A percentile compares a stretch with the other conserved stretches of the same genome.
These are phyloP conservation scores for Exophiala lecanii-corni DNA, from an alignment of 2,329 filamentous ascomycete species.

Conservation along the genomic window DNA sequence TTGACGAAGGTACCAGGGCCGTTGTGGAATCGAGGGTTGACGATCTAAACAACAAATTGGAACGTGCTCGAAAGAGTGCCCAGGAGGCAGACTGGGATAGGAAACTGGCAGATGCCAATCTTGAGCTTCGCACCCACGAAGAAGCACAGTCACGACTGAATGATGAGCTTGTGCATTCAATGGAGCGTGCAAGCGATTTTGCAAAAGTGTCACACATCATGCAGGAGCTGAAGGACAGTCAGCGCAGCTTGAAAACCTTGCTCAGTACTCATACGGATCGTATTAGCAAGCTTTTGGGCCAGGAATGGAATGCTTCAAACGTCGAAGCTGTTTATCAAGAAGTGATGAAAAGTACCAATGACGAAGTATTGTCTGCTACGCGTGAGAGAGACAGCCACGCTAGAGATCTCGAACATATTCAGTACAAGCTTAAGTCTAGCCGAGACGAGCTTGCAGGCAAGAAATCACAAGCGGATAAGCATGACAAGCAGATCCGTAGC, in stretches of 20 bases:
- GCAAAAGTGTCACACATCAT: constrained; percentile 79
- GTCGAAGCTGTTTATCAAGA: constrained; percentile 68
- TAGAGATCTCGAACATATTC: constrained; percentile 70
- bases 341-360: constrained; percentile 43
- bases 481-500: constrained; percentile 59
- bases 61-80: constrained; percentile 59
- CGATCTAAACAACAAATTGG: constrained; percentile 62
- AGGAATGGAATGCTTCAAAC: constrained; percentile 63
- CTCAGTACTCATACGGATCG: constrained; percentile 68
- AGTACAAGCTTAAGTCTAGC: constrained; percentile 64
- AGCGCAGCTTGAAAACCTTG: constrained; percentile 72
- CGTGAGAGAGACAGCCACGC: constrained; percentile 65
- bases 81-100: constrained; percentile 64
- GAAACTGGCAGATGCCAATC: constrained; percentile 63
- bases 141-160: constrained; percentile 67
- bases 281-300: constrained; percentile 60
- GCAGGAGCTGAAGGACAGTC: constrained; percentile 70
- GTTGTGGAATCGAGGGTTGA: constrained; percentile 68
- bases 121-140: constrained; percentile 64
- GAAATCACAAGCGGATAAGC: constrained; percentile 56
- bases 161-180: constrained; percentile 77
- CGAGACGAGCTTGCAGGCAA: constrained; percentile 63
- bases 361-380: constrained; percentile 57
- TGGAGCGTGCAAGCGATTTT: constrained; percentile 72
- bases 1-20: constrained; percentile 81